Conservation (phyloP, 495 filamentous ascomycete species). For the Penicillium salamii region DNA sequence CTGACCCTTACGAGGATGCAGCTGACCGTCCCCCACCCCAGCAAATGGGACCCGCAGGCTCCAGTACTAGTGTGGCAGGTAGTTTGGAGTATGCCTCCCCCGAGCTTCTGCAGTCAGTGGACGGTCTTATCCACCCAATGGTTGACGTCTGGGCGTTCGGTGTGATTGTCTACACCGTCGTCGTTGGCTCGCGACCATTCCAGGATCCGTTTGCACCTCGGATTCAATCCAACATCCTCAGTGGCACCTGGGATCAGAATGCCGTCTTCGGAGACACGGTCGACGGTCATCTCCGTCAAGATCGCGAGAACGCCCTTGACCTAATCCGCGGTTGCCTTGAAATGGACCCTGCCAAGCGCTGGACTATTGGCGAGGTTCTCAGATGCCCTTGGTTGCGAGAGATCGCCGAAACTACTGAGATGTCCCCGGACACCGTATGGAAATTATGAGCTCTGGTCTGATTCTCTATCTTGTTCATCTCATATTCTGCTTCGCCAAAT, state of each 20-base stretch:
- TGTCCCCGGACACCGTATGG: constrained; percentile 32
- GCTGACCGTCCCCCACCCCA: constrained; percentile 45
- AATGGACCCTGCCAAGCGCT: constrained; percentile 49
- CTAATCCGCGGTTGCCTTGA: constrained; percentile 51
- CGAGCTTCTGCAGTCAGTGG: constrained; percentile 51
- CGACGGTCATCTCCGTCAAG: constrained; percentile 18
- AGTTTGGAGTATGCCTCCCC: constrained; percentile 68
- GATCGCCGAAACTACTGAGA: constrained; percentile 23
- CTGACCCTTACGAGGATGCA: constrained; percentile 49
- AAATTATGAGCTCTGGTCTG: constrained; percentile 25
- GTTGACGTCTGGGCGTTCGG: constrained; percentile 76
- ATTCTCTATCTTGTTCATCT: neutral
- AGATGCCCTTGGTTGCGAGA: constrained; percentile 54
- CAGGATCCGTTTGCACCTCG: constrained; percentile 58
- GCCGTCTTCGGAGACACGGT: constrained; percentile 39
- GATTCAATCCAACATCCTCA: constrained; percentile 57
- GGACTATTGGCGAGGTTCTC: constrained; percentile 53
- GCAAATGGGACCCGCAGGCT: constrained; percentile 54
- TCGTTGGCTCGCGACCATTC: constrained; percentile 69
- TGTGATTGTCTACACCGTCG: constrained; percentile 60
- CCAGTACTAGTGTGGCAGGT: constrained; percentile 56
- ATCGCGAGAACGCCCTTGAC: constrained; percentile 47
- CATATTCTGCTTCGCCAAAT: constrained; percentile 1
- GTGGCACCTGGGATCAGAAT: constrained; percentile 58
- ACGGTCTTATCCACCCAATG: constrained; percentile 49